Conservation (phyloP, 768 basidiomycete genomes). For the Cystobasidium tubakii region DNA sequence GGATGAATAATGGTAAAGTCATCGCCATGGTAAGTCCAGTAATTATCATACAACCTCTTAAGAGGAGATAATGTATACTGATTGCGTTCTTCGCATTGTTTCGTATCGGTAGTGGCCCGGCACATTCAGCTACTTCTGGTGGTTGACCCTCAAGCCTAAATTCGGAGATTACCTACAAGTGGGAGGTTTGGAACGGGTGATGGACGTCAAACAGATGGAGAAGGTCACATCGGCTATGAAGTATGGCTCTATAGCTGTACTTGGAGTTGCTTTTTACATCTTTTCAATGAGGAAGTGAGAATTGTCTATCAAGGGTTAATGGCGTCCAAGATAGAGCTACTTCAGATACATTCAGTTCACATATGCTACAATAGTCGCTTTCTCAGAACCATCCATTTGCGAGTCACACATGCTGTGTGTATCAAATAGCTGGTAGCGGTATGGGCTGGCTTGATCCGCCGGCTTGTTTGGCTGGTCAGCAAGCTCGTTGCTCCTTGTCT, state of each 20-base stretch:
- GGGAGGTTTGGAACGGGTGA: neutral
- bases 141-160: slow-evolving; percentile 24
- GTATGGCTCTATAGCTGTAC: neutral
- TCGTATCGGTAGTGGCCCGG: slow-evolving; percentile 23
- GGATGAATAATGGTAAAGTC: slow-evolving; percentile 27
- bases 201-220: slow-evolving; percentile 2
- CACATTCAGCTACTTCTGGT: slow-evolving; percentile 22
- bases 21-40: slow-evolving; percentile 16
- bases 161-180: slow-evolving; percentile 13
- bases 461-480: no score
- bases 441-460: no score
- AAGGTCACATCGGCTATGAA: neutral
- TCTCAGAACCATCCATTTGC: no score
- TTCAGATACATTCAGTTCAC: no score
- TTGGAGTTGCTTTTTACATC: slow-evolving; percentile 1
- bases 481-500: no score
- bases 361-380: no score
- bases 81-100: neutral
- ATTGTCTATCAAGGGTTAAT: neutral
- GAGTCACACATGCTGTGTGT: no score
- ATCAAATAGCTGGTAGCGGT: no score
- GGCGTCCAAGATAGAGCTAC: no score
- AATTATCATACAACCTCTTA: neutral
- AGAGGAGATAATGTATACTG: neutral
- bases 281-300: neutral